Percentiles rank a stretch among this genome's conserved stretches.
Conservation (phyloP, 1,139 yeast species). For the Lodderomyces theae region DNA sequence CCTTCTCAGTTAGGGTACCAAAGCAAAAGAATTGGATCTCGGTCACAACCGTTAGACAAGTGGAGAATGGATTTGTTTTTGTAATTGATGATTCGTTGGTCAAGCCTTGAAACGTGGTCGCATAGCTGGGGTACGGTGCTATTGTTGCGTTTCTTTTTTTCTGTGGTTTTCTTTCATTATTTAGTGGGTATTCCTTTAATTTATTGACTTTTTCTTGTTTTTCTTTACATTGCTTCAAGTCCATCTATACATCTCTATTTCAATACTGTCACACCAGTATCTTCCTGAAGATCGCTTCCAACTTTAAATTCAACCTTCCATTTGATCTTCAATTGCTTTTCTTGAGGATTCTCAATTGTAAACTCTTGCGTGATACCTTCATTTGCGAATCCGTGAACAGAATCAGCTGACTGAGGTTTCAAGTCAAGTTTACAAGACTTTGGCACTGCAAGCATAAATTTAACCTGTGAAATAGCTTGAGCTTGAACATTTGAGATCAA, state of each 20-base stretch:
- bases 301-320: conserved; percentile 69
- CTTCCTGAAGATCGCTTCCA: conserved; percentile 49
- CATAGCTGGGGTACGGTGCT: not conserved
- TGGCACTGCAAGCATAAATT: conserved; percentile 81
- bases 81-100: conserved; percentile 45
- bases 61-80: conserved; percentile 59
- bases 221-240: not conserved
- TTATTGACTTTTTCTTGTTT: conserved; percentile 2
- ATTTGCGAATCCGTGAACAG: conserved; percentile 47
- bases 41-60: conserved; percentile 43
- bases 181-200: conserved; percentile 1
- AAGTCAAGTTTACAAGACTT: conserved; percentile 63
- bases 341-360: conserved; percentile 51
- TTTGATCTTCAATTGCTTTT: conserved; percentile 62
- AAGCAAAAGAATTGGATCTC: conserved; percentile 32
- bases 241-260: conserved; percentile 11
- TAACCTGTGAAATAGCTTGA: conserved; percentile 40
- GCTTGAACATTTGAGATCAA: conserved; percentile 42
- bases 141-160: not conserved
- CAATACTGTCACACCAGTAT: conserved; percentile 52
- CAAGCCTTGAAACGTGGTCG: conserved; percentile 16
- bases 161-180: not conserved
- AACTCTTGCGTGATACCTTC: conserved; percentile 62
- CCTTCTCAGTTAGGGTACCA: conserved; percentile 34
- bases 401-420: conserved; percentile 65